These are phyloP conservation scores for Aspergillus luchuensis DNA, from an alignment of 2,329 filamentous ascomycete species.

Conservation along the genomic window DNA sequence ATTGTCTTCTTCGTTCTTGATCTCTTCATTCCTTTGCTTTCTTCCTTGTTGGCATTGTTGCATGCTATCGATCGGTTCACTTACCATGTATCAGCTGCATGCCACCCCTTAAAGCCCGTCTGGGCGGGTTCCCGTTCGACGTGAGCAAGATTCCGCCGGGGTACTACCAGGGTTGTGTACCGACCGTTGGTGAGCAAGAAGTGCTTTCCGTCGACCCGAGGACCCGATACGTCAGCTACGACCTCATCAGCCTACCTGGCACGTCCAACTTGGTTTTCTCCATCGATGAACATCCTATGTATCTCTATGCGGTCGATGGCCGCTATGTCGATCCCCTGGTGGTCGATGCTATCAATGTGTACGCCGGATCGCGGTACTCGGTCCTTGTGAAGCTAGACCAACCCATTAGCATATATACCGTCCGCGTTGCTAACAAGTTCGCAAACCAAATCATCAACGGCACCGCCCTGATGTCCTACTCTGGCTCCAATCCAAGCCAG, in stretches of 20 bases:
- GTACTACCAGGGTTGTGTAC: conserved; percentile 45
- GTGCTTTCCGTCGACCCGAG: conserved; percentile 45
- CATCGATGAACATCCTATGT: conserved; percentile 50
- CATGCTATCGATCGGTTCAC: background rate
- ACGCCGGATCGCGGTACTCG: conserved; percentile 45
- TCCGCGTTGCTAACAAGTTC: conserved; percentile 53
- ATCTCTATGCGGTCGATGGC: conserved; percentile 49
- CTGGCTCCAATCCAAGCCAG: conserved; percentile 40
- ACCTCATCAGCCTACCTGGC: conserved; percentile 57
- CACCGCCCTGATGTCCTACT: conserved; percentile 51
- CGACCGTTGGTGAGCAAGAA: conserved; percentile 49
- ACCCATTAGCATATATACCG: conserved; percentile 40
- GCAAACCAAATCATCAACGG: conserved; percentile 58
- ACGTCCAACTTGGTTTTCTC: conserved; percentile 53
- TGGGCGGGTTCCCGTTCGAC: conserved; percentile 26
- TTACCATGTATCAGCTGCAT: conserved; percentile 20
- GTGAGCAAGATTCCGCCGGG: conserved; percentile 31
- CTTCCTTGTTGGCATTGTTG: background rate
- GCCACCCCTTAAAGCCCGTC: conserved; percentile 25
- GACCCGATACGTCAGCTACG: conserved; percentile 55
- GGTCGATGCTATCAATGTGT: conserved; percentile 37
- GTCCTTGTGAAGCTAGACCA: conserved; percentile 48
- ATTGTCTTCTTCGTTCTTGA: background rate
- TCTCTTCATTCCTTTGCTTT: too few species aligned
- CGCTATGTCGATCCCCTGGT: conserved; percentile 44